Percentiles rank a stretch among this genome's conserved stretches.
Evolutionary conservation across 768 basidiomycete species (phyloP).

Genomic region (Termitomyces sp.): DNA sequence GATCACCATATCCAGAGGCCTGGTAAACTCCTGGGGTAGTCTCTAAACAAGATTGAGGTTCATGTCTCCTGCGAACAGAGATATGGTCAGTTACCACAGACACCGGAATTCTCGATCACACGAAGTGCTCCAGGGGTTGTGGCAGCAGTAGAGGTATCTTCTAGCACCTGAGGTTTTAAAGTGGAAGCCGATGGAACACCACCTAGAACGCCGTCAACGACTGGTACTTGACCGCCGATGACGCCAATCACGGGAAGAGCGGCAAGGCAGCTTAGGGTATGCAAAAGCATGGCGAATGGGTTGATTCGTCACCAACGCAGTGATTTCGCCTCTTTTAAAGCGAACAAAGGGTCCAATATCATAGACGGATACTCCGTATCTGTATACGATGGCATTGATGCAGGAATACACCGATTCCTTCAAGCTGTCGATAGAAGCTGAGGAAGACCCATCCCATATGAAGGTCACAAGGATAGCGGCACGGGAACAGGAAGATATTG

Average conservation of each 20-base stretch:
- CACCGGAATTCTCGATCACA: conserved; percentile 53
- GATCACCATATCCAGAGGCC: conserved; percentile 61
- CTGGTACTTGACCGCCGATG: conserved; percentile 37
- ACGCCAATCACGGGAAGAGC: conserved; percentile 7
- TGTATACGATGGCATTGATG: not conserved
- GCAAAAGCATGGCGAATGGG: conserved; percentile 4
- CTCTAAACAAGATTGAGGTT: conserved; percentile 27
- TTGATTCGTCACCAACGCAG: not conserved
- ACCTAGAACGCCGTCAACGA: conserved; percentile 46
- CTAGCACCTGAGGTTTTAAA: conserved; percentile 11
- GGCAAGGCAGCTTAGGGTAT: not conserved
- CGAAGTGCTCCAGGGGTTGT: conserved; percentile 45
- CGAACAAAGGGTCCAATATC: not conserved
- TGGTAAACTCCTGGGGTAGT: conserved; percentile 58
- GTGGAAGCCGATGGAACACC: conserved; percentile 29
- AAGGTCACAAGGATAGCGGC: not conserved
- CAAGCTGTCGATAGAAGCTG: not conserved
- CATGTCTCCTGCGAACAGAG: not conserved
- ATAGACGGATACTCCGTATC: conserved; percentile 3
- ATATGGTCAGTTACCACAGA: conserved; percentile 41
- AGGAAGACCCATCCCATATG: not conserved
- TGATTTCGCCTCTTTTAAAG: conserved; percentile 1
- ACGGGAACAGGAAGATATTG: not conserved
- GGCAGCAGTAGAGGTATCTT: conserved; percentile 13
- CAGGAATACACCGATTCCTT: not conserved